Conservation (phyloP, 2,329 filamentous ascomycete genomes). For the Paecilomyces formosus region DNA sequence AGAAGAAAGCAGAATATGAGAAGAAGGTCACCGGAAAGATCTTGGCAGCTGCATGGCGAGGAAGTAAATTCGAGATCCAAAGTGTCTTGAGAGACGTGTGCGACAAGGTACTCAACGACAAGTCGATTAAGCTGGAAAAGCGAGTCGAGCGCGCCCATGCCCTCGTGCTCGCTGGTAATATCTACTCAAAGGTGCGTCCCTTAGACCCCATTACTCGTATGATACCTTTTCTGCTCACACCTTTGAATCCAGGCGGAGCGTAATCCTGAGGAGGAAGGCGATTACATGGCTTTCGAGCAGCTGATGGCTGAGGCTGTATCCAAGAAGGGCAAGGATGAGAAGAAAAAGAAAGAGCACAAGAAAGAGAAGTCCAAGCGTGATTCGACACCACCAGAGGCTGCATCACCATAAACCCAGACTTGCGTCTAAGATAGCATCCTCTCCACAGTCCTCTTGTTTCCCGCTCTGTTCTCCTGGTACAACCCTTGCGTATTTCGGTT, state of each 20-base stretch:
- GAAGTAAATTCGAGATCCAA: slow-evolving; percentile 97
- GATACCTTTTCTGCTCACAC: slow-evolving; percentile 5
- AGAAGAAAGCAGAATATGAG: slow-evolving; percentile 93
- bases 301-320: slow-evolving; percentile 92
- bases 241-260: slow-evolving; percentile 60
- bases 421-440: neutral
- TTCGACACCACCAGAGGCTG: neutral
- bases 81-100: slow-evolving; percentile 91
- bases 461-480: neutral
- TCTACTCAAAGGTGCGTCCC: slow-evolving; percentile 70
- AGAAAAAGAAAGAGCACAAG: slow-evolving; percentile 59
- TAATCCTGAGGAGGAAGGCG: slow-evolving; percentile 91
- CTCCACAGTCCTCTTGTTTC: neutral
- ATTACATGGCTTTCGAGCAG: slow-evolving; percentile 98
- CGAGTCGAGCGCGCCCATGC: slow-evolving; percentile 85
- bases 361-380: slow-evolving; percentile 16
- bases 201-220: neutral
- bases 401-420: neutral
- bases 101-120: slow-evolving; percentile 73
- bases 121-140: slow-evolving; percentile 74
- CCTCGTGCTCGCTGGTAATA: slow-evolving; percentile 77
- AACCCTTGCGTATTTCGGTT: neutral
- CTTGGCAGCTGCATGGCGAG: slow-evolving; percentile 89
- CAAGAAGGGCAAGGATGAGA: slow-evolving; percentile 80
- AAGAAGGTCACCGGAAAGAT: slow-evolving; percentile 96